Evolutionary conservation across 805 yeast genomes (phyloP), one percentile per base, ranked within the genome.

Genomic region (Starmera amethionina): DNA sequence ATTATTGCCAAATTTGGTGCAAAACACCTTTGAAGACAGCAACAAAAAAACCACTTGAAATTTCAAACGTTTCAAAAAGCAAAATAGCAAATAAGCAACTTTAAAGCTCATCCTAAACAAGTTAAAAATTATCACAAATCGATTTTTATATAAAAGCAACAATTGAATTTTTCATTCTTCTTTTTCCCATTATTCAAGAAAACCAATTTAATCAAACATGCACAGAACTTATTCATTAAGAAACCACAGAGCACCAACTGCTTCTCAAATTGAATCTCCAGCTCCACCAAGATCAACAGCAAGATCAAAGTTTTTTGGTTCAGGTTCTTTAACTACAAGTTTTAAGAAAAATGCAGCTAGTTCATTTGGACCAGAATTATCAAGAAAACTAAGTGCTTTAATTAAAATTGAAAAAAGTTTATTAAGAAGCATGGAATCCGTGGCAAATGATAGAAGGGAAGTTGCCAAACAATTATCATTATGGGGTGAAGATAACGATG

Each of bases 401-500:
- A 86, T 93, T 62, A 93, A 90, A 76, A 84, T 88, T 75, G 98
- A 90, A 72, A 93, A 93, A 76, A 84, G 85, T 64, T 83, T 90
- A 49, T 82, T 89, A 84, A 82, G 96, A 66, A 79, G 95, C 46
- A 74, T 93, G 57, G 97, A 93, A 71, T 73, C 86, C 49, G 89
- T 87, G 44, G 87, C 97, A 52, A 77, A 83, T 56, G 97, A 93
- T 73, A 80, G 97, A 64, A 81, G 89, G 63, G 89, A 83, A 57
- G 96, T 89, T 52, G 98, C 97, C 55, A 89, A 88, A 73, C 97
- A 90, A 72, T 77, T 90, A 63, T 88, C 97, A 30, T 64, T 82
- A 52, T 90, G 98, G 98, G 98, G 98, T 70, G 96, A 85, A 64
- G 94, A 83, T 60, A 88, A 89, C 61, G 97, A 90, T 62, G 97